Evolutionary conservation across 2,329 filamentous ascomycete species (phyloP), one percentile per base, ranked within the genome.

Genomic region (Pyricularia pennisetigena): DNA sequence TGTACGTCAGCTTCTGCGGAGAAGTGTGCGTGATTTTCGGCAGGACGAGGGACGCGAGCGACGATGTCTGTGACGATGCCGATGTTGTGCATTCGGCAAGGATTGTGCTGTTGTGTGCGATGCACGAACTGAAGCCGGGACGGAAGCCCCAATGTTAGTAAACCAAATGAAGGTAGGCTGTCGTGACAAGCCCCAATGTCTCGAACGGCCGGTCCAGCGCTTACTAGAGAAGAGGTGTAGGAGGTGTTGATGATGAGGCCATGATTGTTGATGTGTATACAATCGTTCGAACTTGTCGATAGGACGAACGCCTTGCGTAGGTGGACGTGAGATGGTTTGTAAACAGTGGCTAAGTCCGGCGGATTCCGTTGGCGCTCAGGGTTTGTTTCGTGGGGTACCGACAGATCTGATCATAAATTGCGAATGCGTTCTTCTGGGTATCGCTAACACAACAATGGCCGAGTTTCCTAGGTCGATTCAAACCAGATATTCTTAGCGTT

Each of bases 61-160:
- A 93, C 4, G 93, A 93, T 69, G 87, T 91, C 73, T 92, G 88
- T 61, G 90, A 92, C 10, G 91, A 89, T 70, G 93, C 91, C 1
- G 93, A 93, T 41, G 92, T 89, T 65, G 93, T 96, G 82, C 96
- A 94, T 82, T 99, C 95, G 75, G 92, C 83, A 70, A 99, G 89
- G 80, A 99, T 97, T 64, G 94, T 98, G 68, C 88, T 92, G 76
- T 95, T 90, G 81, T 98, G 89, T 66, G 95, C 93, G 79, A 99
- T 95, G 82, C 95, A 98, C 73, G 93, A 90, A 82, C 93, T 97
- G 74, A 28, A 62, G 29, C 69, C 41, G 70, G 63, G 64, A 68
- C 23, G 64, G 32, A 29, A 24, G 54, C 5, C 16, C 6, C 65
- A 23, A 28, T 24, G 65, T 66, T 28, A 66, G 65, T 57, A 35